These are phyloP conservation scores for Thuja plicata DNA, from an alignment of 83 land plant genomes.

Conservation along the genomic window DNA sequence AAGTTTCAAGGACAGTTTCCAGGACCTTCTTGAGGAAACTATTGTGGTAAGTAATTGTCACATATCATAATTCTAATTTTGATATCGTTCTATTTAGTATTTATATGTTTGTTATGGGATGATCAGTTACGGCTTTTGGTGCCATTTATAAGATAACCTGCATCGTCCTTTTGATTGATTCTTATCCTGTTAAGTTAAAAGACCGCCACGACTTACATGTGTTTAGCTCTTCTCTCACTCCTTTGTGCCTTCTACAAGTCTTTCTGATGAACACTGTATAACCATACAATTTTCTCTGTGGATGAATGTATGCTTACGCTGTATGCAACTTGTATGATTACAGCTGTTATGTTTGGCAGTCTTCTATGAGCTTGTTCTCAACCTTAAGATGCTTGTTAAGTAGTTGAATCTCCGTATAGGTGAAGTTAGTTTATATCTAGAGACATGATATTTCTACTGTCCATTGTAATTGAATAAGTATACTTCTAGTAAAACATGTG, in stretches of 20 bases:
- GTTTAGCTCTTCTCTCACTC: not conserved
- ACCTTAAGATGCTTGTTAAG: not conserved
- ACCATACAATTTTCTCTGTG: too few relatives aligned
- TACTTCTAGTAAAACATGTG: too few relatives aligned
- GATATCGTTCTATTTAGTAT: not conserved
- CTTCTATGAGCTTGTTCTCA: not conserved
- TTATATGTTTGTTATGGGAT: not conserved
- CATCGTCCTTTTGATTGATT: not conserved
- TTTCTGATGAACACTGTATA: too few relatives aligned
- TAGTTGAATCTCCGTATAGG: too few relatives aligned
- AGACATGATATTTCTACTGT: too few relatives aligned
- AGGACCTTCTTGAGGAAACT: conserved; percentile 72
- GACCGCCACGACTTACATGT: not conserved
- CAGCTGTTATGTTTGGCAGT: not conserved
- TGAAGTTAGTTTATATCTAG: too few relatives aligned
- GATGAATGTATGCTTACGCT: too few relatives aligned
- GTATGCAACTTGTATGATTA: not conserved
- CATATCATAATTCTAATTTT: not conserved
- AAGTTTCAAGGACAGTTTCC: conserved; percentile 77
- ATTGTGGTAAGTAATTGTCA: conserved; percentile 57
- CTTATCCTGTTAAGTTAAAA: not conserved
- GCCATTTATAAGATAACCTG: not conserved
- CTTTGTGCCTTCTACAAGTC: not conserved
- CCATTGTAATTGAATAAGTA: too few relatives aligned
- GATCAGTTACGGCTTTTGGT: not conserved